A percentile compares a stretch with the other conserved stretches of the same genome.
Evolutionary conservation across 768 basidiomycete species (phyloP).

Genomic region (Podaxis sp.): DNA sequence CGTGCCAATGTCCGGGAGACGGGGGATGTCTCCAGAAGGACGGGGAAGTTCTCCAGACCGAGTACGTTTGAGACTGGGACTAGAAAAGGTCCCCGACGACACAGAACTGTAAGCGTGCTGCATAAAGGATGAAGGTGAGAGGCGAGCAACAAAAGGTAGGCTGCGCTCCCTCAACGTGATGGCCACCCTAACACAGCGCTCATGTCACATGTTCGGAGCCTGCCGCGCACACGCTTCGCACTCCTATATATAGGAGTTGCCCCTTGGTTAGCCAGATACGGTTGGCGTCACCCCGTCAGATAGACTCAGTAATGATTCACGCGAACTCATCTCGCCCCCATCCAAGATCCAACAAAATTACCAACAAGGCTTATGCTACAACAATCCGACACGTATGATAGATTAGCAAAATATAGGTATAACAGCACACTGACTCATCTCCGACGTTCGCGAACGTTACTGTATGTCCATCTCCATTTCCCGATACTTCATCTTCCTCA

Average conservation of each 20-base stretch:
- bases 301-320: conserved; percentile 2
- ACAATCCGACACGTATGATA: neutral
- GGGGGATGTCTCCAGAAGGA: conserved; percentile 30
- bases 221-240: neutral
- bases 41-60: conserved; percentile 19
- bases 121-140: neutral
- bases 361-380: neutral
- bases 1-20: conserved; percentile 35
- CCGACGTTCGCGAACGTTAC: neutral
- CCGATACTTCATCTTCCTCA: conserved; percentile 20
- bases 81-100: conserved; percentile 1
- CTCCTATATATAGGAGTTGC: neutral
- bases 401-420: neutral
- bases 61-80: conserved; percentile 20
- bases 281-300: neutral
- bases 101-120: conserved; percentile 2
- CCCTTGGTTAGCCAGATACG: neutral
- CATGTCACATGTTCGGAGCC: neutral
- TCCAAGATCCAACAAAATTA: neutral
- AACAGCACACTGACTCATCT: neutral
- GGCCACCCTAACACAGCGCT: neutral
- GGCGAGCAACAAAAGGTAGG: neutral
- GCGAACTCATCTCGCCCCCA: neutral
- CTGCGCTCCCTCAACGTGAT: neutral
- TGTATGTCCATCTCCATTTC: conserved; percentile 14